Base-by-base conservation (phyloP, 768 basidiomycete species). In the Calocybe indica region DNA sequence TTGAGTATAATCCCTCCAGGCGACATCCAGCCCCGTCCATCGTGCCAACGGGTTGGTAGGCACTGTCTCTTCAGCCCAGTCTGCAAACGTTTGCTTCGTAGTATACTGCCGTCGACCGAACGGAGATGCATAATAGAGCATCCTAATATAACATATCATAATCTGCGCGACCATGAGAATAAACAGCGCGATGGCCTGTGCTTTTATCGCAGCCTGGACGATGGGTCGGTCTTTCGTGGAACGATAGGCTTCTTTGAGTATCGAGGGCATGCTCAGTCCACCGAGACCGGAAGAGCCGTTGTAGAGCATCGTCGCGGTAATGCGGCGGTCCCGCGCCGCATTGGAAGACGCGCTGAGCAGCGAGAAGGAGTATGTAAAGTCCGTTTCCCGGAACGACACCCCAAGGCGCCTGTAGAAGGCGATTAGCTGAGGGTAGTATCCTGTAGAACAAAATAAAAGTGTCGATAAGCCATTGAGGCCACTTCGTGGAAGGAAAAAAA, bases 361-460 rank as follows among this genome's bases (percentile, higher is more conserved):
- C 7, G 83, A 82, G 67, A 89, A 89, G 0, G 87, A 86, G 59
- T 86, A 89, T 6, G 79, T 74, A 56, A 87, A 89, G 57, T 85
- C 72, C 7, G 71, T 65, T 46, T 68, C 57, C 8, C 71, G 69
- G 54, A 89, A 79, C 5, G 65, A 60, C 34, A 88, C 76, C 0
- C 79, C 81, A 6, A 90, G 68, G 13, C 68, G 71, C 40, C 67
- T 70, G 63, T 89, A 90, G 7, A 90, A 63, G 1, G 75, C 63
- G 22, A 88, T 81, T n/a, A 90, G 69, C 39, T 79, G 75, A 0
- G 76, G 76, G 60, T 90, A 89, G 61, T 88, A 88, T 1, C 88
- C 86, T 85, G 50, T 45, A 48, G 15, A 7, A 13, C 44, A 31
- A 41, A 28, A 28, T 6, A 10, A 2, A 28, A 12, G 10, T 43